Conservation (phyloP, 176 grass and related monocot species). For the Ampelocalamus luodianensis region DNA sequence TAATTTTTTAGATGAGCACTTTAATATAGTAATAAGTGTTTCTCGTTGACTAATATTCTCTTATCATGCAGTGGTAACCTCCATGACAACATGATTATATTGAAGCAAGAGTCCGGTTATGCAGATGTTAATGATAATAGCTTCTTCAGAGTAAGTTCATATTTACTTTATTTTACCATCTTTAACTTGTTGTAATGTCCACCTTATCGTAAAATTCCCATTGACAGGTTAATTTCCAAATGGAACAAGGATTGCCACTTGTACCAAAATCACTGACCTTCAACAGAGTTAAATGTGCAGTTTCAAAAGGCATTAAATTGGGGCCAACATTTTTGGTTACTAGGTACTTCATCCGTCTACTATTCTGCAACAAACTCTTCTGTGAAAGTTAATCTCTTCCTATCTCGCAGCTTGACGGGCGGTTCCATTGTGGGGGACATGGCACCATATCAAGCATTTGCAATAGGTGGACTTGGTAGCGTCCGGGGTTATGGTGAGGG, state of each 20-base stretch:
- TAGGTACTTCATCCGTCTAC: constrained; percentile 55
- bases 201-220: constrained; percentile 29
- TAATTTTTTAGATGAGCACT: neutral
- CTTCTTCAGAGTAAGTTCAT: constrained; percentile 78
- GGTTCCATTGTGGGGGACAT: constrained; percentile 98
- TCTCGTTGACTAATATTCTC: constrained; percentile 26
- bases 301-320: constrained; percentile 90
- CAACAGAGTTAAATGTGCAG: constrained; percentile 83
- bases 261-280: constrained; percentile 85
- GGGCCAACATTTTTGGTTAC: constrained; percentile 82
- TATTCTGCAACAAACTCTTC: constrained; percentile 29
- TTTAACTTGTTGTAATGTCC: constrained; percentile 10
- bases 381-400: constrained; percentile 34
- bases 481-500: constrained; percentile 96
- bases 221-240: constrained; percentile 88
- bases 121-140: constrained; percentile 70
- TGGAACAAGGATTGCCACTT: constrained; percentile 97
- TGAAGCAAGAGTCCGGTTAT: constrained; percentile 96
- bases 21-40: neutral
- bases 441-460: constrained; percentile 97
- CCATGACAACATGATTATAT: constrained; percentile 95
- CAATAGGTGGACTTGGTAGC: constrained; percentile 91
- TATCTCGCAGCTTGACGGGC: constrained; percentile 74
- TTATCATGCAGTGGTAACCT: constrained; percentile 70
- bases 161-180: constrained; percentile 7